Conservation (phyloP, 345 rosid genomes). For the Balakata baccata region DNA sequence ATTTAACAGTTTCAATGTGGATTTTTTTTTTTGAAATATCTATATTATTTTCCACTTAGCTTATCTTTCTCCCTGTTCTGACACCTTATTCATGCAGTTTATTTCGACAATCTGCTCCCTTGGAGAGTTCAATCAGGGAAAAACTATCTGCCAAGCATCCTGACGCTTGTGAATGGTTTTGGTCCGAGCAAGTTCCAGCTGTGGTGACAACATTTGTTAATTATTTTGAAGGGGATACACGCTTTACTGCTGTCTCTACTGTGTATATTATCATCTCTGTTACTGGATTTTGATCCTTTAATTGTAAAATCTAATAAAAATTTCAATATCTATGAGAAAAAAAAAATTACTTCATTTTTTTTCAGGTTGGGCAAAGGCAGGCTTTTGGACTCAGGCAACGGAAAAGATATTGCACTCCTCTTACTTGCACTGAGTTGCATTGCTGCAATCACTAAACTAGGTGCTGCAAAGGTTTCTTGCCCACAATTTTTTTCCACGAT, state of each 20-base stretch:
- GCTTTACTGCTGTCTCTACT: slow-evolving; percentile 53
- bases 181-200: slow-evolving; percentile 69
- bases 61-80: slow-evolving; percentile 10
- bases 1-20: not conserved
- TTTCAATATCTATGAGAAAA: slow-evolving; percentile 17
- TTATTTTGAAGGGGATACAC: slow-evolving; percentile 61
- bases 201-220: slow-evolving; percentile 57
- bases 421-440: slow-evolving; percentile 72
- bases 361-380: slow-evolving; percentile 53
- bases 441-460: slow-evolving; percentile 84
- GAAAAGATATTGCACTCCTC: slow-evolving; percentile 68
- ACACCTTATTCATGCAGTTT: slow-evolving; percentile 51
- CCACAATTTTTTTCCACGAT: slow-evolving; percentile 60
- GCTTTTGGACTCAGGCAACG: slow-evolving; percentile 45
- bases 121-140: slow-evolving; percentile 80
- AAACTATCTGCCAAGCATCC: slow-evolving; percentile 72
- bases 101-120: slow-evolving; percentile 66
- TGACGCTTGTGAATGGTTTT: slow-evolving; percentile 75
- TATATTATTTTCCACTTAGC: slow-evolving; percentile 8
- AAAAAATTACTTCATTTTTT: slow-evolving; percentile 21
- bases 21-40: not conserved
- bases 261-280: slow-evolving; percentile 39
- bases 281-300: slow-evolving; percentile 17
- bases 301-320: slow-evolving; percentile 3
- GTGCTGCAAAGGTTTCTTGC: slow-evolving; percentile 77